Conservation (phyloP, 208 protist species). For the Angomonas deanei region DNA sequence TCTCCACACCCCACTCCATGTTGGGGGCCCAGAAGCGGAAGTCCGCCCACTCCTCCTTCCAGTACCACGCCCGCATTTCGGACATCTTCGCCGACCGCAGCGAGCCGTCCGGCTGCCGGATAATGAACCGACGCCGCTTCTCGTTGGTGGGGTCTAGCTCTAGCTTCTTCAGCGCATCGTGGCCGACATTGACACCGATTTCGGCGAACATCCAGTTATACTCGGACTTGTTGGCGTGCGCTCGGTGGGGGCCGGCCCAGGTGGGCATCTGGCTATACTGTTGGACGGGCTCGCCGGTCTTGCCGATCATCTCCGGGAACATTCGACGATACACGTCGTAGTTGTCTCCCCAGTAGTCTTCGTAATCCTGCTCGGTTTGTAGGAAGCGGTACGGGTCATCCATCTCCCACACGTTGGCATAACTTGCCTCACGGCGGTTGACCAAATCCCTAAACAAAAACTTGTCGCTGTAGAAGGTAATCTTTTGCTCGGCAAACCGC, state of each 20-base stretch:
- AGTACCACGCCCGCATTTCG: constrained; percentile 94
- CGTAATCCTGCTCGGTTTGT: constrained; percentile 91
- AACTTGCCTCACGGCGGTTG: constrained; percentile 90
- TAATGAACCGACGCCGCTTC: constrained; percentile 89
- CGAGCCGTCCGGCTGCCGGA: constrained; percentile 89
- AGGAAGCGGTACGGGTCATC: constrained; percentile 94
- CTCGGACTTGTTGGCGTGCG: constrained; percentile 89
- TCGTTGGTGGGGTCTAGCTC: constrained; percentile 92
- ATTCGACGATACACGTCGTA: constrained; percentile 92
- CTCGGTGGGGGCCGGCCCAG: constrained; percentile 88
- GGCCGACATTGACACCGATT: constrained; percentile 91
- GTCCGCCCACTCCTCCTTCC: constrained; percentile 94
- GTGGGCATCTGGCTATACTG: constrained; percentile 91
- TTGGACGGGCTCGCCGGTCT: constrained; percentile 88
- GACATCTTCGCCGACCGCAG: constrained; percentile 93
- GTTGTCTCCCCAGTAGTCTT: constrained; percentile 94
- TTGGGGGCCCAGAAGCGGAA: constrained; percentile 92
- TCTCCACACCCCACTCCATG: constrained; percentile 92
- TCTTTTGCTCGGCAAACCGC: constrained; percentile 92
- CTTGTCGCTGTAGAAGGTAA: constrained; percentile 92
- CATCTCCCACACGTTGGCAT: constrained; percentile 93
- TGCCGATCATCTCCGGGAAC: constrained; percentile 93
- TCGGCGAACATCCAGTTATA: constrained; percentile 95
- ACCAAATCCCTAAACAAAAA: constrained; percentile 91
- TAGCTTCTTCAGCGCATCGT: constrained; percentile 89